Percentiles rank a stretch among this genome's conserved stretches.
Evolutionary conservation across 306 rosid genomes (phyloP).

Genomic region (Vigna nakashimae): DNA sequence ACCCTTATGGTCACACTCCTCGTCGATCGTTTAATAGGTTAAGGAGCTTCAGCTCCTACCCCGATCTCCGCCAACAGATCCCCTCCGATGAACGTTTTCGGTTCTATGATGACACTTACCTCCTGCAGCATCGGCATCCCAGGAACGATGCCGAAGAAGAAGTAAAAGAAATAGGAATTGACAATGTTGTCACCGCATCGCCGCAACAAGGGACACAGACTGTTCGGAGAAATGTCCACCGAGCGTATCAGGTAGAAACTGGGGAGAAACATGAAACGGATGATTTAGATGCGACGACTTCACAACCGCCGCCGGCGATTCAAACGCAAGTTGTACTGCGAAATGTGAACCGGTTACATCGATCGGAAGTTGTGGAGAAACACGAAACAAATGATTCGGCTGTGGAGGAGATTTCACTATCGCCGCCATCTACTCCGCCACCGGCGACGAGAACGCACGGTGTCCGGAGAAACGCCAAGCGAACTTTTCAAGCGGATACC

Average conservation of each 20-base stretch:
- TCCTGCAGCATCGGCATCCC: constrained; percentile 41
- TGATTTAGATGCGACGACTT: background rate
- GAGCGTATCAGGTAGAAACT: background rate
- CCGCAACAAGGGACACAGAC: background rate
- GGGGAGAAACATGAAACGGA: background rate
- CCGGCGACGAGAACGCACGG: background rate
- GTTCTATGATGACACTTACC: constrained; percentile 55
- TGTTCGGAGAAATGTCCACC: background rate
- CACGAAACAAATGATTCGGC: background rate
- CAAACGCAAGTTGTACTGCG: background rate
- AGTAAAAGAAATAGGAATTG: constrained; percentile 13
- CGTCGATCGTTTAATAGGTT: constrained; percentile 41
- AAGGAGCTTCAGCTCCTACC: constrained; percentile 77
- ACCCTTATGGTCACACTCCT: background rate
- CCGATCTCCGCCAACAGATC: constrained; percentile 75
- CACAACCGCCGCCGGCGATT: background rate
- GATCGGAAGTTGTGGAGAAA: background rate
- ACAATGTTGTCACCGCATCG: constrained; percentile 42
- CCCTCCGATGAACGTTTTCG: constrained; percentile 56
- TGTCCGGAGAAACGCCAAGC: constrained; percentile 45
- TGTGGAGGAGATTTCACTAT: background rate
- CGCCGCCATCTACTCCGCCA: constrained; percentile 28
- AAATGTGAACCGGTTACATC: background rate
- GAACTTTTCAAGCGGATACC: constrained; percentile 40
- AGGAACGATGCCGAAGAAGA: constrained; percentile 48